Evolutionary conservation across 1,284 basidiomycete genomes (phyloP).

Genomic region (Ceratobasidium sp.): DNA sequence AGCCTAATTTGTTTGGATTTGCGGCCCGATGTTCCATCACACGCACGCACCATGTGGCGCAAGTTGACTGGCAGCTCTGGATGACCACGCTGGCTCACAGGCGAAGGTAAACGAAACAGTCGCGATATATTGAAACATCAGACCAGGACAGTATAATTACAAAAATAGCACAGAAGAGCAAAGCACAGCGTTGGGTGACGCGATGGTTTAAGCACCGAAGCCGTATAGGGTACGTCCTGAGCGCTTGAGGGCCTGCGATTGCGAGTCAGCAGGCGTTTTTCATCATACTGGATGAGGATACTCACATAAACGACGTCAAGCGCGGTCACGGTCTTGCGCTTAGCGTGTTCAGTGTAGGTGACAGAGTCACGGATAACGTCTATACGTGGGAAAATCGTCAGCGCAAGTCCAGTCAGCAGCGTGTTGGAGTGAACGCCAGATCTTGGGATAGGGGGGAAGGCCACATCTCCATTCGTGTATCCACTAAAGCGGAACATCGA

Average conservation of each 20-base stretch:
- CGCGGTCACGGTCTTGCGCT: slow-evolving; percentile 88
- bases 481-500: neutral
- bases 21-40: neutral
- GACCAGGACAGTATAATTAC: slow-evolving; percentile 23
- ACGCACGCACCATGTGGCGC: neutral
- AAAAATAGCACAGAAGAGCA: slow-evolving; percentile 6
- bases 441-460: neutral
- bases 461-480: neutral
- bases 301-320: slow-evolving; percentile 81
- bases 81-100: too few species aligned
- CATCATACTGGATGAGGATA: neutral
- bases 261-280: neutral
- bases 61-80: neutral
- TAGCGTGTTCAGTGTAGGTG: slow-evolving; percentile 96
- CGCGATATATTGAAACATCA: slow-evolving; percentile 38
- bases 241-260: slow-evolving; percentile 31
- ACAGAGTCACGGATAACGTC: slow-evolving; percentile 90
- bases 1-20: neutral
- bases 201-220: slow-evolving; percentile 19
- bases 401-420: slow-evolving; percentile 1
- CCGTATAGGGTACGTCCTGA: slow-evolving; percentile 34
- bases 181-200: neutral
- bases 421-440: neutral
- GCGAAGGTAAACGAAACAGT: neutral
- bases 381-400: slow-evolving; percentile 3